These are phyloP conservation scores for Septoria linicola DNA, from an alignment of 2,329 filamentous ascomycete genomes.

Conservation along the genomic window DNA sequence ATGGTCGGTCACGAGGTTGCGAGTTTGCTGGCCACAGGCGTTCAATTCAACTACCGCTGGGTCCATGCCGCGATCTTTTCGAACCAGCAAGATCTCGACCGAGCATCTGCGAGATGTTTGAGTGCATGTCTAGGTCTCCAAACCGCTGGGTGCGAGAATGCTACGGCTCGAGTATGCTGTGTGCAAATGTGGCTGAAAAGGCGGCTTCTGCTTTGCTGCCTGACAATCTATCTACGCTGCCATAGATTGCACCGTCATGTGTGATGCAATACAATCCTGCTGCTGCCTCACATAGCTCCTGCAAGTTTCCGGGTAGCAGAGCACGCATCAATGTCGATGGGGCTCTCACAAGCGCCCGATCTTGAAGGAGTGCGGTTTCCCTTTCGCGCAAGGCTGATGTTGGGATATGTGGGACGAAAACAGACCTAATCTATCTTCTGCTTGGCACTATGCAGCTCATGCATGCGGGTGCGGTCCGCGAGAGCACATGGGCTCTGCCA, in stretches of 20 bases:
- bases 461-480: conserved; percentile 20
- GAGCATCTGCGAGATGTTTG: conserved; percentile 29
- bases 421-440: conserved; percentile 23
- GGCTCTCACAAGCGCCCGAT: conserved; percentile 13
- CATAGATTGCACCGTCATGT: conserved; percentile 27
- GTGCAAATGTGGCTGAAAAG: conserved; percentile 26
- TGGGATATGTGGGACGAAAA: conserved; percentile 26
- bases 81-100: conserved; percentile 27
- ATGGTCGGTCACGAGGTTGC: conserved; percentile 9
- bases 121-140: conserved; percentile 25
- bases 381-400: conserved; percentile 21
- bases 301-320: conserved; percentile 12
- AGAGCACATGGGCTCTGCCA: conserved; percentile 17
- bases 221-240: conserved; percentile 23
- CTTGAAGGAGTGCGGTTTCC: conserved; percentile 19
- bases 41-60: conserved; percentile 18
- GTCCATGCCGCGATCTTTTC: conserved; percentile 20
- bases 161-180: conserved; percentile 26
- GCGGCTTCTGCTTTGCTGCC: conserved; percentile 25
- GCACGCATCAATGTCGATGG: conserved; percentile 12
- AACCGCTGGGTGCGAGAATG: conserved; percentile 26
- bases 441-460: conserved; percentile 15
- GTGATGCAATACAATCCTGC: conserved; percentile 23
- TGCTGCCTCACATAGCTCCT: conserved; percentile 19
- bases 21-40: conserved; percentile 14